Evolutionary conservation across 768 basidiomycete species (phyloP), one percentile per base, ranked within the genome.

Genomic region (Hygrophorus russula): DNA sequence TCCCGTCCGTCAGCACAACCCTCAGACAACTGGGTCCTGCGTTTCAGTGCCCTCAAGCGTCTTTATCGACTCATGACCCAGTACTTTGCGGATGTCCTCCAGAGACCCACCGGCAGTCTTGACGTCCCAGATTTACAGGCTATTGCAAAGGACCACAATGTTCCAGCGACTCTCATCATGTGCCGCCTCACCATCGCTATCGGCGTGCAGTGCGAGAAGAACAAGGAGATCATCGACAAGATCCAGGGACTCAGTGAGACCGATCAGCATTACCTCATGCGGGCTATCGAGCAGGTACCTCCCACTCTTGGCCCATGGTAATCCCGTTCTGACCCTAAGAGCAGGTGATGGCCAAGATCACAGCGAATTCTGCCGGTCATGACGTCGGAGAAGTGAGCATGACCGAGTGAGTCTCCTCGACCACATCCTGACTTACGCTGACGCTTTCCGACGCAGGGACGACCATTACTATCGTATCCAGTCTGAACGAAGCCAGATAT

Each of bases 261-360:
- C 13, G 81, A 91, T 55, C 92, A 96, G 63, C 86, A 90, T 57
- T 71, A 78, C 55, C 65, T 96, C 42, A 97, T 96, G 93, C 82
- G 76, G 61, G 85, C 88, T 32, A 94, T 96, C 46, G 92, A 96
- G 61, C 84, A 88, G 71, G 91, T 88, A 46, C 42, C 73, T 59
- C 36, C 17, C 13, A n/a, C 17, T 30, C 24, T 4, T 17, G 14
- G 30, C 3, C 6, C 2, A n/a, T 27, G 20, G 7, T 20, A 29
- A 33, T 13, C 40, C 10, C 20, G 43, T 47, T 14, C 36, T n/a
- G 12, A 29, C 31, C 36, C 19, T 8, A 24, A 36, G 38, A 29
- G 28, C 51, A 89, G 86, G 75, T 86, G 39, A 90, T 89, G 82
- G 68, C 70, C 13, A 86, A 80, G 56, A 80, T 86, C 49, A 69